A percentile compares a stretch with the other conserved stretches of the same genome.
Evolutionary conservation across 805 yeast species (phyloP).

Genomic region (Barnettozyma pratensis): DNA sequence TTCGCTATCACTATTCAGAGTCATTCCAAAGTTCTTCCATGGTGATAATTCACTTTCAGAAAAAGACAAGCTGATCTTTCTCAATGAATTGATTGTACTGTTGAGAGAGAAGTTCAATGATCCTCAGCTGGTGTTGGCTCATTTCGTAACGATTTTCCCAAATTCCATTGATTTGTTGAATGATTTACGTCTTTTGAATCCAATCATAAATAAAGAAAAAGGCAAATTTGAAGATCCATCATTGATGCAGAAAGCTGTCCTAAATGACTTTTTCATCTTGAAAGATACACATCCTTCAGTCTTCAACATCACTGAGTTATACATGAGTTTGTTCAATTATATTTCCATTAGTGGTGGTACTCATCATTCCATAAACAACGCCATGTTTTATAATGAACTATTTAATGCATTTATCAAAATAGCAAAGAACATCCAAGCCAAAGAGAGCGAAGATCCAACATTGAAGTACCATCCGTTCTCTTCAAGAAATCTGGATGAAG

Average conservation of each 20-base stretch:
- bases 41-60: not conserved
- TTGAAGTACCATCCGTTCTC: conserved; percentile 12
- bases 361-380: not conserved
- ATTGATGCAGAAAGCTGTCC: conserved; percentile 1
- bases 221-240: not conserved
- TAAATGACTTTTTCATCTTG: conserved; percentile 9
- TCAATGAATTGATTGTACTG: conserved; percentile 15
- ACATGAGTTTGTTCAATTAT: conserved; percentile 10
- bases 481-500: conserved; percentile 13
- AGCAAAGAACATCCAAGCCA: not conserved
- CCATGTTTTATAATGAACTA: not conserved
- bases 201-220: conserved; percentile 8
- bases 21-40: conserved; percentile 13
- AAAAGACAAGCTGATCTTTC: conserved; percentile 2
- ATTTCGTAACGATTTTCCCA: conserved; percentile 19
- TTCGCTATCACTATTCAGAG: conserved; percentile 11
- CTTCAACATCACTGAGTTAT: conserved; percentile 14
- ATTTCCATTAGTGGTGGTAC: conserved; percentile 7
- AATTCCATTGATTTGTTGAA: conserved; percentile 8
- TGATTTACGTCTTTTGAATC: conserved; percentile 14
- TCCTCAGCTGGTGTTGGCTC: conserved; percentile 18
- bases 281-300: conserved; percentile 9
- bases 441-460: conserved; percentile 1
- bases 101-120: conserved; percentile 16
- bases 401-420: not conserved